A percentile compares a stretch with the other conserved stretches of the same genome.
phyloP scores from a whole-genome alignment of 805 yeast genomes.

The Pichia ethanolica region DNA sequence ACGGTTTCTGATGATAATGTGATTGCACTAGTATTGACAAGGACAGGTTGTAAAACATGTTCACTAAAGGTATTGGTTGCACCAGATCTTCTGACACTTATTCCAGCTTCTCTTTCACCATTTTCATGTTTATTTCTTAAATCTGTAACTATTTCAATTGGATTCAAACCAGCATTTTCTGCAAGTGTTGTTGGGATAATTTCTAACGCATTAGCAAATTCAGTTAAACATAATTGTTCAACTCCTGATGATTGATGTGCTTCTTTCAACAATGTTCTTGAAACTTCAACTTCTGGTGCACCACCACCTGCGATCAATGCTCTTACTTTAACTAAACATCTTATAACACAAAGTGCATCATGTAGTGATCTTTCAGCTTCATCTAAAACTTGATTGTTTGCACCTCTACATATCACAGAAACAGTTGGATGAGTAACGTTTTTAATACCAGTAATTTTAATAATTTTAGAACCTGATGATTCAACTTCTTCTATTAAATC shows the following conservation, averaged over 20 bases:
- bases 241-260: slow-evolving; percentile 71
- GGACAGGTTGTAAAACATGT: slow-evolving; percentile 92
- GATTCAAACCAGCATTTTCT: slow-evolving; percentile 90
- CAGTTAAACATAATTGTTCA: slow-evolving; percentile 85
- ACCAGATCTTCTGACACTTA: slow-evolving; percentile 88
- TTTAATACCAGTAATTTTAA: slow-evolving; percentile 78
- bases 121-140: slow-evolving; percentile 83
- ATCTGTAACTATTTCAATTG: slow-evolving; percentile 87
- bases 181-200: slow-evolving; percentile 91
- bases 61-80: slow-evolving; percentile 87
- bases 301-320: slow-evolving; percentile 98
- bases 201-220: slow-evolving; percentile 86
- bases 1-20: slow-evolving; percentile 95
- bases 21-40: slow-evolving; percentile 90
- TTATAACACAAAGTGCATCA: slow-evolving; percentile 90
- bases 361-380: slow-evolving; percentile 97
- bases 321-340: slow-evolving; percentile 81
- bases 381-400: slow-evolving; percentile 81
- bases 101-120: slow-evolving; percentile 93
- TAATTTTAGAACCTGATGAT: slow-evolving; percentile 82
- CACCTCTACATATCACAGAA: slow-evolving; percentile 91
- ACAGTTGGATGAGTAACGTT: slow-evolving; percentile 57
- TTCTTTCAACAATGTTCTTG: slow-evolving; percentile 66
- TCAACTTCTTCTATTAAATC: slow-evolving; percentile 90
- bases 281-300: slow-evolving; percentile 91